A percentile compares a stretch with the other conserved stretches of the same genome.
Evolutionary conservation across 148 eudicot genomes (phyloP).

Genomic region (Oxyria digyna): DNA sequence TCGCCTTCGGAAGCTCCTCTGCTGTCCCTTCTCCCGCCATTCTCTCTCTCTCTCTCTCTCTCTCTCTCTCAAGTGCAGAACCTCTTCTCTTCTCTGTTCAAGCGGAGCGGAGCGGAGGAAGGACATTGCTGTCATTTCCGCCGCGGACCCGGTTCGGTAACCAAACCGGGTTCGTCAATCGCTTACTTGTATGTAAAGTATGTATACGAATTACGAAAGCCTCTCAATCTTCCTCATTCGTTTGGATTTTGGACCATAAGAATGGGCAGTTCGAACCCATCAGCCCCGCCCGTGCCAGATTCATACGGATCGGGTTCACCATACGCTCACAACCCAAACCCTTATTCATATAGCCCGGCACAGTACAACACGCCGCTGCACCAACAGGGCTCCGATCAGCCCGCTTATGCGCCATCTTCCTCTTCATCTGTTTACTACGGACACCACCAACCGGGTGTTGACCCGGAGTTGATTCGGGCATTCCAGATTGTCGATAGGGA

Average conservation of each 20-base stretch:
- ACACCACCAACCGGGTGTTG: conserved; percentile 51
- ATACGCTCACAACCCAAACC: conserved; percentile 3
- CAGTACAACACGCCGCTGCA: conserved; percentile 3
- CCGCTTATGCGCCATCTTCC: conserved; percentile 1
- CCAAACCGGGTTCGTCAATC: not conserved
- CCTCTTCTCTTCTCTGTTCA: no score
- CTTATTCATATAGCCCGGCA: not conserved
- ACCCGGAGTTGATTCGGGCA: conserved; percentile 63
- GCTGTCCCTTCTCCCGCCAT: conserved; percentile 22
- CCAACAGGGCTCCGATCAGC: conserved; percentile 7
- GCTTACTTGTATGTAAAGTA: not conserved
- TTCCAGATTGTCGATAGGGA: conserved; percentile 70
- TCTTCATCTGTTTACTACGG: conserved; percentile 6
- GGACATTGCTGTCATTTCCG: not conserved
- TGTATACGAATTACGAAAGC: no score
- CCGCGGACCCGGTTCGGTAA: not conserved
- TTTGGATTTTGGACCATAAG: no score
- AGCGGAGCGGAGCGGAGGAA: not conserved
- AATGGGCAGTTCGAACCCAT: conserved; percentile 21
- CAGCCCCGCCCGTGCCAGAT: conserved; percentile 44
- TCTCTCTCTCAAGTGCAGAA: not conserved
- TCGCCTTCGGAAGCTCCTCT: conserved; percentile 76
- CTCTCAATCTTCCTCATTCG: no score
- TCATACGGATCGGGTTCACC: conserved; percentile 10
- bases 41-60: conserved; percentile 14